A percentile compares a stretch with the other conserved stretches of the same genome.
These are phyloP conservation scores for Phytopythium mirpurense DNA, from an alignment of 352 stramenopile genomes.

Conservation along the genomic window DNA sequence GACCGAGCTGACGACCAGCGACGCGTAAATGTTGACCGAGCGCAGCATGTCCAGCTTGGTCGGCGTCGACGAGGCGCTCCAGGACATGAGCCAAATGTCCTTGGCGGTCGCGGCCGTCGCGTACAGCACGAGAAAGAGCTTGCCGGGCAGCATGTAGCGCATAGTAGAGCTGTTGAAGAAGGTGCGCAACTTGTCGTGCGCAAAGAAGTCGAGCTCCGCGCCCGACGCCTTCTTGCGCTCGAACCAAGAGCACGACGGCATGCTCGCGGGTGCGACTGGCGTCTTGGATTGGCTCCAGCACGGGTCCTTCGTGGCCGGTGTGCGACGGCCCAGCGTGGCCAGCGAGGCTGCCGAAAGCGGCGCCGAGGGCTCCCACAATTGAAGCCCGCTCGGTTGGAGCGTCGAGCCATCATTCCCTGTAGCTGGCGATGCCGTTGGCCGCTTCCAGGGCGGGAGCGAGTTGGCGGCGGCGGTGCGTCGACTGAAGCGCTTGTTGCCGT, in stretches of 20 bases:
- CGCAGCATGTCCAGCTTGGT: conserved; percentile 13
- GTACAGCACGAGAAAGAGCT: conserved; percentile 28
- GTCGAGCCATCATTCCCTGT: too few species aligned
- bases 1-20: conserved; percentile 29
- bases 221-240: conserved; percentile 5
- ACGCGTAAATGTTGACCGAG: conserved; percentile 24
- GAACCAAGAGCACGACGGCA: not conserved
- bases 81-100: conserved; percentile 33
- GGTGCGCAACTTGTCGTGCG: not conserved
- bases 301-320: too few species aligned
- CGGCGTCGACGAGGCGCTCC: conserved; percentile 18
- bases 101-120: conserved; percentile 21
- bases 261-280: not conserved
- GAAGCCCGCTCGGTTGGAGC: conserved; percentile 6
- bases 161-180: conserved; percentile 13
- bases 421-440: not conserved
- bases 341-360: conserved; percentile 2
- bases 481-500: not conserved
- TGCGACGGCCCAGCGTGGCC: not conserved
- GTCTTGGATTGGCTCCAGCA: not conserved
- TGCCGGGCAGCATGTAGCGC: conserved; percentile 16
- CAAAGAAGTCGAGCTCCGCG: conserved; percentile 17
- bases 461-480: conserved; percentile 22
- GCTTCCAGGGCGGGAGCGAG: conserved; percentile 24
- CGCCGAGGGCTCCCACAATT: conserved; percentile 17